A percentile compares a stretch with the other conserved stretches of the same genome.
Evolutionary conservation across 805 yeast genomes (phyloP).

Genomic region (Nakazawaea ernobii): DNA sequence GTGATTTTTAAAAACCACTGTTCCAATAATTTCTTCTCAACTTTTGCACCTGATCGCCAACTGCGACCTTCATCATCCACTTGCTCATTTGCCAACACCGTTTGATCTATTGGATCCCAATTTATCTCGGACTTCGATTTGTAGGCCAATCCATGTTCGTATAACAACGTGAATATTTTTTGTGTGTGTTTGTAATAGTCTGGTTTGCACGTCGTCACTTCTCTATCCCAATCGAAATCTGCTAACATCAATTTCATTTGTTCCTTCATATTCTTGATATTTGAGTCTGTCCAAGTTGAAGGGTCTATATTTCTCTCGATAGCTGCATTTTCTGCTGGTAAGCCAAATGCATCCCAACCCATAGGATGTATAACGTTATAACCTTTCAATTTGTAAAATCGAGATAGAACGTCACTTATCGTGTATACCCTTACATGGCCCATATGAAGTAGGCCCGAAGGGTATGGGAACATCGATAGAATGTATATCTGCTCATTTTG

Average conservation of each 20-base stretch:
- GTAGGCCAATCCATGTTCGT: slow-evolving; percentile 78
- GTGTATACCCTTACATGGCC: slow-evolving; percentile 94
- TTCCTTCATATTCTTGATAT: slow-evolving; percentile 79
- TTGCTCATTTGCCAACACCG: slow-evolving; percentile 95
- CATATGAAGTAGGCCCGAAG: slow-evolving; percentile 88
- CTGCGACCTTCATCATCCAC: slow-evolving; percentile 87
- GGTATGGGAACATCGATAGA: slow-evolving; percentile 92
- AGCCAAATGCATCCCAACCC: slow-evolving; percentile 99
- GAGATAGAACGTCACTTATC: slow-evolving; percentile 75
- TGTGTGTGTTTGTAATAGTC: slow-evolving; percentile 94
- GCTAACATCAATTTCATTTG: slow-evolving; percentile 78
- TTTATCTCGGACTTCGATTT: slow-evolving; percentile 83
- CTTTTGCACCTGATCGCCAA: slow-evolving; percentile 96
- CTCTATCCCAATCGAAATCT: slow-evolving; percentile 92
- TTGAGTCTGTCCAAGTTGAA: slow-evolving; percentile 71
- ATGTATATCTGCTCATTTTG: slow-evolving; percentile 44
- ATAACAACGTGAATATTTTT: slow-evolving; percentile 67
- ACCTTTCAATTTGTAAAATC: slow-evolving; percentile 76
- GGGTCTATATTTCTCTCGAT: slow-evolving; percentile 80
- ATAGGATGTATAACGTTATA: slow-evolving; percentile 84
- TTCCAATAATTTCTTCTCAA: slow-evolving; percentile 71
- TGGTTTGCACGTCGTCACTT: slow-evolving; percentile 78
- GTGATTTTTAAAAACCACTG: slow-evolving; percentile 97
- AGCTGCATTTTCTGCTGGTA: slow-evolving; percentile 98
- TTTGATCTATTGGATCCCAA: slow-evolving; percentile 96